Base-by-base conservation (phyloP, 164 flowering plant species). In the Vitis riparia region DNA sequence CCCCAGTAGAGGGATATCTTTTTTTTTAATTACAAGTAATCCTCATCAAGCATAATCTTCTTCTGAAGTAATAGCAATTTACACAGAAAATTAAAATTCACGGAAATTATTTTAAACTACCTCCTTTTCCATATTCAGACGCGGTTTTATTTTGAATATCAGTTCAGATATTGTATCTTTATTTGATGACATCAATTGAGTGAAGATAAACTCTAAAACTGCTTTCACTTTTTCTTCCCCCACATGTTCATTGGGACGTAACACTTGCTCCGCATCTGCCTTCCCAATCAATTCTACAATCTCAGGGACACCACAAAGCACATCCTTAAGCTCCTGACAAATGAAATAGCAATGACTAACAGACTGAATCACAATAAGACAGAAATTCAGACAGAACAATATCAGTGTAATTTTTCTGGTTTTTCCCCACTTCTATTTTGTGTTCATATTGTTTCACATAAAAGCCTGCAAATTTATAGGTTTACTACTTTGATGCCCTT, bases 241-340 rank as follows among this genome's bases (percentile, higher is more conserved):
- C 63, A 86, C 86, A 51, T 71, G 69, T 53, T 81, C 80, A 49
- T 68, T 68, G 17, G 79, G 32, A 16, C 66, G 37, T 53, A 88
- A 72, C 17, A 89, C 75, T 77, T 71, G 78, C 55, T 84, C 78
- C 55, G 80, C 86, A 52, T 68, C 75, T 52, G 55, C 72, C 59
- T 19, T 70, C 37, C 94, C 91, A 70, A 96, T 85, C 71, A 96
- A 76, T 75, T 87, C 97, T n/a, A 74, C 83, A 63, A 96, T 80
- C 87, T 96, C 99, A 19, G 94, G 97, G 73, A 93, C 91, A 81
- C 57, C 69, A 3, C 51, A 72, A 53, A 93, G 72, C 74, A 91
- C 89, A 51, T 10, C 71, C 81, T 91, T 84, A 19, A 93, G 90
- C 74, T 90, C 98, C 99, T 92, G 85, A 32, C 74, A 37, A 49